Base-by-base conservation (phyloP, 371 early-diverging fungal genomes). In the Mucor racemosus region DNA sequence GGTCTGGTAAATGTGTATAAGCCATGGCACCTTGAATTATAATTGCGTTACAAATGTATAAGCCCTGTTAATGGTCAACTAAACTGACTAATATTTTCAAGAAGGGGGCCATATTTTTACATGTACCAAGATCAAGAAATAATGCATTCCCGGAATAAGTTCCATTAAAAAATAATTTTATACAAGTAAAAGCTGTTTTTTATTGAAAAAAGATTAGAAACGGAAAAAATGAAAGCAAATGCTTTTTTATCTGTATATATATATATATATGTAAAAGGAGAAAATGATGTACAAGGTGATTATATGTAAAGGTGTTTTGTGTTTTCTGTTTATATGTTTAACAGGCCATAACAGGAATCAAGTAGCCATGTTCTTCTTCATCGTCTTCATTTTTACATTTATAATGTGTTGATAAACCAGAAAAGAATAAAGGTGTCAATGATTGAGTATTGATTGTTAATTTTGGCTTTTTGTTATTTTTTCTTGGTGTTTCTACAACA, bases 351-450 rank as follows among this genome's bases (percentile, higher is more conserved):
- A 69, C 68, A 15, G 76, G 73, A 34, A 69, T 64, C 39, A 75
- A 39, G 33, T 58, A 75, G 13, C 72, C 68, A 31, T 68, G 59
- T 31, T 74, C 75, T 40, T 74, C 67, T 46, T 74, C 67, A 5
- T 74, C 69, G 17, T 74, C 76, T 35, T 61, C 68, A 26, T 69
- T 61, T 38, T 68, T 68, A 31, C 50, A 73, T 60, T 72, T 72
- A 41, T 77, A 77, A 42, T 77, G 68, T 14, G 77, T 77, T 8
- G 77, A 71, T 21, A 77, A 48, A 19, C 58, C 67, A 57, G 77
- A 68, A 62, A 77, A 77, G 58, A 74, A 74, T 35, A 72, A 34
- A 39, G 77, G 74, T 2, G 66, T 57, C 15, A 72, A 48, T n/a
- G 69, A 63, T 57, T 71, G 64, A 17, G 77, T 77, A 44, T 77